Conservation (phyloP, 2,329 filamentous ascomycete species). For the Orbilia brochopaga region DNA sequence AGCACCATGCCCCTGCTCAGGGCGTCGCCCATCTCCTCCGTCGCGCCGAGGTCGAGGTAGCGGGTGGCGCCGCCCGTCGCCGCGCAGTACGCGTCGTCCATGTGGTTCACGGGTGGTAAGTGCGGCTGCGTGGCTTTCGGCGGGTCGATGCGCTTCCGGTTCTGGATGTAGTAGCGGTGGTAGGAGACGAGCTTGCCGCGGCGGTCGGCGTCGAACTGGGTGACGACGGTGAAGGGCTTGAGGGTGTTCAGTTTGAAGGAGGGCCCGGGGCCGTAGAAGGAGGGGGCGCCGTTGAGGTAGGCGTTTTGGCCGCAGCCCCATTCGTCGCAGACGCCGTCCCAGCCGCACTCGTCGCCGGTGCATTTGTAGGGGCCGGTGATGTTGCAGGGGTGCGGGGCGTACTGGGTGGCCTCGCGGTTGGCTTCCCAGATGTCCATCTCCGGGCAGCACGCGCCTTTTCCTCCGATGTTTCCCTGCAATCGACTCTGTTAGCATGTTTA, state of each 20-base stretch:
- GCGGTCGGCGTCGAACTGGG: constrained; percentile 61
- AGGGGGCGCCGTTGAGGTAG: constrained; percentile 56
- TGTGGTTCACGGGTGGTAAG: constrained; percentile 58
- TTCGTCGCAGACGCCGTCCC: constrained; percentile 60
- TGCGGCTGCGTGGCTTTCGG: constrained; percentile 60
- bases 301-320: constrained; percentile 61
- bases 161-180: constrained; percentile 63
- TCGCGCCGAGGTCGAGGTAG: constrained; percentile 59
- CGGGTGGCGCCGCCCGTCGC: constrained; percentile 55
- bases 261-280: constrained; percentile 56
- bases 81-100: constrained; percentile 58
- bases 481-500: too few species aligned
- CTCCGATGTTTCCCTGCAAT: constrained; percentile 57
- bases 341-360: constrained; percentile 59
- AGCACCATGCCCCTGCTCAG: constrained; percentile 64
- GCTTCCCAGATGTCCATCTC: constrained; percentile 62
- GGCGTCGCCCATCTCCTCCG: constrained; percentile 61
- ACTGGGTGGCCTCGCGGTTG: constrained; percentile 60
- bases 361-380: constrained; percentile 60
- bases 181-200: constrained; percentile 60
- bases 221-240: constrained; percentile 62
- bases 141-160: constrained; percentile 61
- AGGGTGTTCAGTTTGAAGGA: constrained; percentile 60
- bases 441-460: constrained; percentile 58
- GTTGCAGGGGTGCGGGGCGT: constrained; percentile 63